These are phyloP conservation scores for Chaetomiaceae sp. DNA, from an alignment of 2,329 filamentous ascomycete species.

Conservation along the genomic window DNA sequence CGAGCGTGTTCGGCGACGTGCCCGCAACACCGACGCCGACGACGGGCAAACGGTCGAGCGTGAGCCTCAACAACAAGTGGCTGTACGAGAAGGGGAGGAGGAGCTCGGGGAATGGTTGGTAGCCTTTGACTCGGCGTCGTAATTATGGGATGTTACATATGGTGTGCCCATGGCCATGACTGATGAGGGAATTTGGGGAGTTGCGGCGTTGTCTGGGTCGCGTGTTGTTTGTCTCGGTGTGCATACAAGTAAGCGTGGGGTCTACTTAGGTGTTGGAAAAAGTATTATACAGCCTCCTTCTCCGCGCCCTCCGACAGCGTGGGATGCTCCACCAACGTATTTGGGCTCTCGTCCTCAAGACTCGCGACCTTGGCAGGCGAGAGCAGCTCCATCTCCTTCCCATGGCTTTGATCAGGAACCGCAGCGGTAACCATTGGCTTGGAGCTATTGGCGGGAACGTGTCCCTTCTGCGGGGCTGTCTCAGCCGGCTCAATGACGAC, in stretches of 20 bases:
- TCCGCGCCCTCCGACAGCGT: slow-evolving; percentile 17
- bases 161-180: too few species aligned
- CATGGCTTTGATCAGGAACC: background rate
- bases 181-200: too few species aligned
- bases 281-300: background rate
- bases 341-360: slow-evolving; percentile 23
- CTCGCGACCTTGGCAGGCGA: slow-evolving; percentile 8
- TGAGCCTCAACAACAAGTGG: slow-evolving; percentile 89
- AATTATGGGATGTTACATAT: background rate
- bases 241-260: too few species aligned
- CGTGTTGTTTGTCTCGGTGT: too few species aligned
- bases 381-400: slow-evolving; percentile 2
- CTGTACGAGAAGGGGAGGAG: slow-evolving; percentile 77
- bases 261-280: too few species aligned
- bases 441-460: background rate
- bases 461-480: background rate
- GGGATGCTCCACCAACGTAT: slow-evolving; percentile 25
- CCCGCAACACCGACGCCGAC: slow-evolving; percentile 66
- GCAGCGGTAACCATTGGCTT: slow-evolving; percentile 23
- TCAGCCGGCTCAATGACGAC: background rate
- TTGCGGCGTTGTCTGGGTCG: too few species aligned
- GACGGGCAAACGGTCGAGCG: slow-evolving; percentile 62
- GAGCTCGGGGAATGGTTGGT: slow-evolving; percentile 39
- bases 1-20: slow-evolving; percentile 48
- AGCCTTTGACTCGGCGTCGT: slow-evolving; percentile 19